Base-by-base conservation (phyloP, 495 filamentous ascomycete species). In the Patellaria atrata region DNA sequence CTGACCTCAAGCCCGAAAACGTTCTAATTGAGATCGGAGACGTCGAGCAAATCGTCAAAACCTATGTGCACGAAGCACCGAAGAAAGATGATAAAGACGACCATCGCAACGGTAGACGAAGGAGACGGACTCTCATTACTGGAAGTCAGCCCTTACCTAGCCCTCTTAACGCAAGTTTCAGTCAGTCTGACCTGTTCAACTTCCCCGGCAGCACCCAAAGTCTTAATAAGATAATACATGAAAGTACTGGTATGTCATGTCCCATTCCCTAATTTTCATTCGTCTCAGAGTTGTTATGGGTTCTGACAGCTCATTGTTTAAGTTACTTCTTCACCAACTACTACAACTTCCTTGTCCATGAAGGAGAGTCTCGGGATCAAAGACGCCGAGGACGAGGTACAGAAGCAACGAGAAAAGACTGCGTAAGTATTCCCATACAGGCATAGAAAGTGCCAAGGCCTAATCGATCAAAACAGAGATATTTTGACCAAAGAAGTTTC, bases 1-100 rank as follows among this genome's bases (percentile, higher is more conserved):
- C 89, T 4, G 89, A 97, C 58, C 59, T 97, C 43, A 97, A 97
- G 56, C 89, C 89, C 24, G 89, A 97, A 51, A 97, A 97, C 54
- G 89, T 97, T 19, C 62, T 97, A 49, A 96, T 99, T 55, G 89
- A 99, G 65, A 94, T 99, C 50, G 89, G 91, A 28, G 89, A 99
- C 46, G 89, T 99, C 25, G 91, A 99, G 63, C 69, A 79, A 57
- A 96, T 94, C 36, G 89, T 97, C 25, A 82, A 93, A 62, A 79
- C 82, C 15, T 86, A 92, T 46, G 91, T 97, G 13, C 82, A 92
- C 61, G 82, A 75, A 35, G 80, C 89, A 41, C 55, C 63, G 3
- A 70, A 71, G 44, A 70, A 70, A 44, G 60, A 62, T 27, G 75
- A 75, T 21, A 91, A 91, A 55, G 83, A 92, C 46, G 85, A 89